These are phyloP conservation scores for Paecilomyces sp. DNA, from an alignment of 2,329 filamentous ascomycete genomes.

Conservation along the genomic window DNA sequence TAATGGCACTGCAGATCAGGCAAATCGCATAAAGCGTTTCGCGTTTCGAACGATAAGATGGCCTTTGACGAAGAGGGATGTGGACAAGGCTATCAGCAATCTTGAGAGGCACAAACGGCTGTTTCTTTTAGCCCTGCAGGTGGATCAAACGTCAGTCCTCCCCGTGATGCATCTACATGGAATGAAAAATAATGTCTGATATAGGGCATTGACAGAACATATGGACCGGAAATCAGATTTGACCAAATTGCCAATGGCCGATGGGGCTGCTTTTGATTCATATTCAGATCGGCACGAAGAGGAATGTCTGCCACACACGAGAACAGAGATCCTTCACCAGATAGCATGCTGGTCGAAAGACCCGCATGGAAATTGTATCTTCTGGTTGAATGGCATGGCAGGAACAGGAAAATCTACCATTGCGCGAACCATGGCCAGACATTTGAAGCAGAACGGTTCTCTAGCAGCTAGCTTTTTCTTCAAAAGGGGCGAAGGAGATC, in stretches of 20 bases:
- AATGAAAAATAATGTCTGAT: background rate
- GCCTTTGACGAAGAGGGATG: conserved; percentile 19
- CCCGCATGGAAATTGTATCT: conserved; percentile 15
- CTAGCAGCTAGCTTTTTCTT: conserved; percentile 41
- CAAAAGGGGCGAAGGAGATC: conserved; percentile 35
- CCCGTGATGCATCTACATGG: background rate
- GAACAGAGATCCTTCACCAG: conserved; percentile 13
- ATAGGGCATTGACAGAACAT: background rate
- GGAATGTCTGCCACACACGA: conserved; percentile 19
- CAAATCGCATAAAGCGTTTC: conserved; percentile 11
- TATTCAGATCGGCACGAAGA: conserved; percentile 6
- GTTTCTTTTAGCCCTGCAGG: conserved; percentile 17
- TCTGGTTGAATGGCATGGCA: conserved; percentile 33
- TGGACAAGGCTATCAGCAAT: conserved; percentile 11
- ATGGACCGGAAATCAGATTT: conserved; percentile 11
- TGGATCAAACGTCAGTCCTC: conserved; percentile 19
- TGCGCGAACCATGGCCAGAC: conserved; percentile 25
- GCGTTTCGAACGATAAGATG: conserved; percentile 21
- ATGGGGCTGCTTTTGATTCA: conserved; percentile 14
- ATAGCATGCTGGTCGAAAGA: conserved; percentile 18
- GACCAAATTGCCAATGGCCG: conserved; percentile 6
- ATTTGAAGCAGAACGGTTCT: conserved; percentile 7
- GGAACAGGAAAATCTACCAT: conserved; percentile 25
- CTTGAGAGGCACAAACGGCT: conserved; percentile 17
- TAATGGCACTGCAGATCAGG: conserved; percentile 1